phyloP scores from a whole-genome alignment of 306 rosid species.

The Delonix regia region DNA sequence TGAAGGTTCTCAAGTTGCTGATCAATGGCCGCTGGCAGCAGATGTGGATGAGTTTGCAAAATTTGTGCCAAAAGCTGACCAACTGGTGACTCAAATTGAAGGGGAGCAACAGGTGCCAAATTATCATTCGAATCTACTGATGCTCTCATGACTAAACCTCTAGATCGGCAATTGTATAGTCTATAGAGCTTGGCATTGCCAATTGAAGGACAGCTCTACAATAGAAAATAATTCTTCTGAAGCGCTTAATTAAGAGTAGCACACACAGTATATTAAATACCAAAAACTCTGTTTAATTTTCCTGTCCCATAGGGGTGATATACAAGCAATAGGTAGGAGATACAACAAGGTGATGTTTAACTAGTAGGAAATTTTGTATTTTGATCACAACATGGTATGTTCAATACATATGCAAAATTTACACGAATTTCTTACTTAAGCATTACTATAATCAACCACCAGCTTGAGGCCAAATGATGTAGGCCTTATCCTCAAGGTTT shows the following conservation, averaged over 20 bases:
- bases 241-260: neutral
- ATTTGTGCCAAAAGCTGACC: slow-evolving; percentile 93
- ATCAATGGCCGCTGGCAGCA: slow-evolving; percentile 79
- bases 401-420: neutral
- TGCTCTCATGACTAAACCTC: slow-evolving; percentile 67
- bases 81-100: slow-evolving; percentile 74
- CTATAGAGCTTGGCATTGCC: slow-evolving; percentile 57
- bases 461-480: neutral
- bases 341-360: neutral
- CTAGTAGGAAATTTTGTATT: neutral
- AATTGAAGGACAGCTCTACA: slow-evolving; percentile 64
- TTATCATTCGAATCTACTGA: slow-evolving; percentile 65
- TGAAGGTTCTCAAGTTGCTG: slow-evolving; percentile 95
- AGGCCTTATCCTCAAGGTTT: neutral
- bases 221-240: neutral
- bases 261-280: neutral
- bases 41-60: slow-evolving; percentile 85
- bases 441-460: neutral
- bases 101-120: slow-evolving; percentile 71
- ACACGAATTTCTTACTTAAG: neutral
- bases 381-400: neutral
- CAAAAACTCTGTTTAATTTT: slow-evolving; percentile 2
- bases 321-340: slow-evolving; percentile 12
- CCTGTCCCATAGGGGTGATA: neutral
- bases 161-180: slow-evolving; percentile 57